Base-by-base conservation (phyloP, 176 grass and related monocot species). In the Eragrostis nindensis region DNA sequence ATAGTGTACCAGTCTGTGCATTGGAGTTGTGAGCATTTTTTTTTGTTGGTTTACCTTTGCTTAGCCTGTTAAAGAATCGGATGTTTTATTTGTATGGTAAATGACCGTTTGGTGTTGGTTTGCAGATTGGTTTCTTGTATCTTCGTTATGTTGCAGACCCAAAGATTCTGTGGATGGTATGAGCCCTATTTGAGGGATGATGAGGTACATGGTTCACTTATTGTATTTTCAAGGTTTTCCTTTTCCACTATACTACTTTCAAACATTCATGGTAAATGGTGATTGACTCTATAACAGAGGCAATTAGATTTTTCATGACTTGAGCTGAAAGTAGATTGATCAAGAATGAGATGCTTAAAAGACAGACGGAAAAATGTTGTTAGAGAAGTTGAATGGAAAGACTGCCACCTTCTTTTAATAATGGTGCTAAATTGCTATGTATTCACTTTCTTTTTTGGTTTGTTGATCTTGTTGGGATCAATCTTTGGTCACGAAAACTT, bases 121-220 rank as follows among this genome's bases (percentile, higher is more conserved):
- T 89, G 87, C 84, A 99, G 96, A 72, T 99, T 80, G 92, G 96
- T 39, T 95, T 95, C 72, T 72, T 93, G 62, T 95, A 99, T 90
- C 84, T 99, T 70, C 86, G 92, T 1, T 91, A 95, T 84, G 90
- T 89, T 85, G 96, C 88, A 38, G 96, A 99, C 69, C 86, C 92
- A 25, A 99, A 93, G 82, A 86, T 50, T 63, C 69, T 99, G 26
- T 99, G 96, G 96, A 94, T 99, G 96, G 96, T 95, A 86, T 73
- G 90, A 99, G 59, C 96, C 92, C 57, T 95, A 99, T 74, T 82
- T 99, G 63, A 99, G 89, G 76, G 96, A 99, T 82, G 86, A 90
- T 49, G 96, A 99, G 92, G 96, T 95, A 98, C 47, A 36, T 12
- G 43, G 16, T 24, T 53, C 12, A 71, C 54, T 61, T 53, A 16